Evolutionary conservation across 805 yeast genomes (phyloP), one percentile per base, ranked within the genome.

Genomic region (Cyberlindnera xylosilytica): DNA sequence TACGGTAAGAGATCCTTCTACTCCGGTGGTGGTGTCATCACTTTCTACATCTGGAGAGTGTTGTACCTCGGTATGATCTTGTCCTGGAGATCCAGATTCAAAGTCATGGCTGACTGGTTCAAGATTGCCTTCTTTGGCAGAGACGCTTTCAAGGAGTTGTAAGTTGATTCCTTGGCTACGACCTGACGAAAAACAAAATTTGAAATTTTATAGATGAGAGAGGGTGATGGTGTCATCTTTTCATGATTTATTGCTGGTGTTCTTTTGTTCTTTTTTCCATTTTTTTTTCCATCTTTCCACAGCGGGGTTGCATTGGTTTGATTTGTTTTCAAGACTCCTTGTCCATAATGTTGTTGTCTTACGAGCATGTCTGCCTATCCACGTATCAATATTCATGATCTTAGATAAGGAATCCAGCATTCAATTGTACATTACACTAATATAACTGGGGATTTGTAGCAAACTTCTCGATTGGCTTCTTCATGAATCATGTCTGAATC

Each of bases 1-100:
- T 69, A 72, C 54, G 86, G 86, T 55, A 81, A 80, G 61, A 84
- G 88, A 78, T 80, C 86, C 36, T 79, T 84, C 63, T 79, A 87
- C 61, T 79, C 95, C 9, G 76, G 90, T 44, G 95, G 96, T 61
- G 97, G 97, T 63, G 71, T 81, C 37, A 66, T 88, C 60, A 89
- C 97, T 27, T 89, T 84, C 73, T 75, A 87, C 64, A 82, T 89
- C 75, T 90, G 97, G 97, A 83, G 95, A 70, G 74, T 88, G 11
- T 89, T 95, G 27, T 90, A 90, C 69, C 76, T 90, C 50, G 77
- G 86, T 60, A 89, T 90, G 97, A 78, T 88, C 64, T 77, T 90
- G 66, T 83, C 93, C 45, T 78, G 86, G 51, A 82, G 89, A 69
- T 87, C 89, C 68, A 89, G 88, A 75, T 72, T 87, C 52, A 79